phyloP scores from a whole-genome alignment of 2,329 filamentous ascomycete genomes.

The Botryotinia narcissicola region DNA sequence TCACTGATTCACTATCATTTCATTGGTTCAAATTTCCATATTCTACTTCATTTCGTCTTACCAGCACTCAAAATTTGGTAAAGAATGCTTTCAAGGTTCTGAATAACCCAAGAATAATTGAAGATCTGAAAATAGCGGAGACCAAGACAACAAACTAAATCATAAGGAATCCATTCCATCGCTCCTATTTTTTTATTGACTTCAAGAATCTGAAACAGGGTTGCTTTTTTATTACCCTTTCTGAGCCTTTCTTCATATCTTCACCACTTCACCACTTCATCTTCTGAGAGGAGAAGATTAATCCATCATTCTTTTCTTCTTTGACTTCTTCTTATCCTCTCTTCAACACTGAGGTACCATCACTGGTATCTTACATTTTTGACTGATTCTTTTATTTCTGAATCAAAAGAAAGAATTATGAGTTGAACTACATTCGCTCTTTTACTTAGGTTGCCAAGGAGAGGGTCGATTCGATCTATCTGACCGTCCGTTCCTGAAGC shows the following conservation, averaged over 20 bases:
- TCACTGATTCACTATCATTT: not conserved
- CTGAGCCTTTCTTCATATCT: not conserved
- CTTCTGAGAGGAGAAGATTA: not conserved
- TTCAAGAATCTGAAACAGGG: slow-evolving; percentile 4
- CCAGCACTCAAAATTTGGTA: not conserved
- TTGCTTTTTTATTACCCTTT: not conserved
- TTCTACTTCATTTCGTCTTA: not conserved
- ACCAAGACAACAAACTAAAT: slow-evolving; percentile 10
- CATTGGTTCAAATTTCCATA: not conserved
- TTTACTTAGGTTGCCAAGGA: not conserved
- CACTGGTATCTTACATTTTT: not conserved
- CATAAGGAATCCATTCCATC: slow-evolving; percentile 4
- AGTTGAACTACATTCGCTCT: slow-evolving; percentile 5
- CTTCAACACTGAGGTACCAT: not conserved
- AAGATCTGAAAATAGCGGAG: slow-evolving; percentile 14
- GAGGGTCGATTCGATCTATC: not conserved
- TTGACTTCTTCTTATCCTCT: not conserved
- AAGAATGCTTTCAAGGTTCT: not conserved
- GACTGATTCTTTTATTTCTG: not conserved
- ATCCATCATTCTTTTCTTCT: not conserved
- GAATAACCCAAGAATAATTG: not conserved
- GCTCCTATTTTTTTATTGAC: slow-evolving; percentile 9
- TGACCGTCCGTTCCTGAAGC: slow-evolving; percentile 1
- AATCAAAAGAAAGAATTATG: not conserved
- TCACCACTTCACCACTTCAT: not conserved